Conservation (phyloP, 768 basidiomycete species). For the Suillus paluster region DNA sequence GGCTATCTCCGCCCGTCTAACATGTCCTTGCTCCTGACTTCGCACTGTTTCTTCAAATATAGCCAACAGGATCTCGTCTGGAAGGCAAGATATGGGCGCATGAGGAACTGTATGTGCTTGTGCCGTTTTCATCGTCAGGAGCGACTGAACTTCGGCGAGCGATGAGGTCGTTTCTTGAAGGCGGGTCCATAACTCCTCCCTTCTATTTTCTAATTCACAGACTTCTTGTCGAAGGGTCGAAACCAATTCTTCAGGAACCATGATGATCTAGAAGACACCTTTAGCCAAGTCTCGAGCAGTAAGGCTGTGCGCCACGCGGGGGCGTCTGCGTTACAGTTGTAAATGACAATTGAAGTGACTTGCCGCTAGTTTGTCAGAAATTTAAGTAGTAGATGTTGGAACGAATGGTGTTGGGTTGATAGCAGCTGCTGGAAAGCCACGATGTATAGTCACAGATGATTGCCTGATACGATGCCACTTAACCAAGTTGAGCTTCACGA, state of each 20-base stretch:
- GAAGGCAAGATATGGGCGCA: conserved; percentile 1
- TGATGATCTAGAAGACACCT: background rate
- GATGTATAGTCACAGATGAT: background rate
- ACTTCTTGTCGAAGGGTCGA: conserved; percentile 6
- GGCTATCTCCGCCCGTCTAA: background rate
- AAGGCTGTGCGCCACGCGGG: background rate
- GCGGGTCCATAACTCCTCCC: background rate
- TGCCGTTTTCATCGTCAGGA: background rate
- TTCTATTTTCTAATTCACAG: background rate
- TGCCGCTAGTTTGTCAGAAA: no score
- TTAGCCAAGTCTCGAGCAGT: background rate
- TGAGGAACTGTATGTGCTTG: conserved; percentile 7
- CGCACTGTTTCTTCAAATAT: conserved; percentile 11
- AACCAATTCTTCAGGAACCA: background rate
- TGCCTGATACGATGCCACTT: background rate
- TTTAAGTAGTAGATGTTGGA: background rate
- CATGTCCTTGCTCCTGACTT: conserved; percentile 4
- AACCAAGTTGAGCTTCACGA: background rate
- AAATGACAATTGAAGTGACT: background rate
- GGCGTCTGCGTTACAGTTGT: background rate
- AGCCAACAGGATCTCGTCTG: background rate
- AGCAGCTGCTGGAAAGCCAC: background rate
- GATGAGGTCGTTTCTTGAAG: conserved; percentile 1
- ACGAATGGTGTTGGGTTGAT: background rate
- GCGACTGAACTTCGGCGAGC: background rate